A percentile compares a stretch with the other conserved stretches of the same genome.
phyloP scores from a whole-genome alignment of 192 early-diverging fungal species.

The Podila epigama region DNA sequence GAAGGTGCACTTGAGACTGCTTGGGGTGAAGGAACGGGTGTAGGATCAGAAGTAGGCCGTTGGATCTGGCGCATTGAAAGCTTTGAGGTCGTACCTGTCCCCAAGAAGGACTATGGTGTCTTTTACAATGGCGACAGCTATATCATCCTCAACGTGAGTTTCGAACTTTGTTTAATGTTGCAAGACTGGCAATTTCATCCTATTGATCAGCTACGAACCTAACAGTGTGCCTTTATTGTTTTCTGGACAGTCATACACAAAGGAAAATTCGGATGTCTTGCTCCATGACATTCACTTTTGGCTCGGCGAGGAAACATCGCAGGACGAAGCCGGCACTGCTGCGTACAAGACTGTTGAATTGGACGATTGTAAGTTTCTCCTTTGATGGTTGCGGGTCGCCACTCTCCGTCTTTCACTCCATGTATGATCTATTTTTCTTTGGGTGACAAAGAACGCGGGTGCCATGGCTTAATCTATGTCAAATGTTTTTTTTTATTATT shows the following conservation, averaged over 20 bases:
- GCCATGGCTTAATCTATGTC: not conserved
- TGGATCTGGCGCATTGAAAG: conserved; percentile 82
- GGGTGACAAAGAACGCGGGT: not conserved
- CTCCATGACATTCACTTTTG: conserved; percentile 88
- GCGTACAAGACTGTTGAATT: conserved; percentile 86
- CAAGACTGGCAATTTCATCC: not conserved
- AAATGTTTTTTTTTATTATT: not conserved
- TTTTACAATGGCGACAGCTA: conserved; percentile 84
- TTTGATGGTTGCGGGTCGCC: not conserved
- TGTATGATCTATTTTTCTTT: not conserved
- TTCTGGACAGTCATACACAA: conserved; percentile 63
- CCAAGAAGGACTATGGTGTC: conserved; percentile 64
- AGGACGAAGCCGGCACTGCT: conserved; percentile 84
- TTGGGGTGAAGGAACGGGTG: conserved; percentile 61
- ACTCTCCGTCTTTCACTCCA: not conserved
- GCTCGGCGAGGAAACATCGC: conserved; percentile 78
- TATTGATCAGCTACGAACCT: not conserved
- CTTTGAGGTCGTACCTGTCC: conserved; percentile 73
- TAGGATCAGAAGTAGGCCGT: conserved; percentile 60
- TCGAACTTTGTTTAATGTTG: not conserved
- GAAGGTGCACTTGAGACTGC: conserved; percentile 65
- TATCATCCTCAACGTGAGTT: conserved; percentile 73
- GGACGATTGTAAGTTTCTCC: conserved; percentile 64
- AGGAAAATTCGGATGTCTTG: conserved; percentile 63
- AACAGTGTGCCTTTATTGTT: not conserved